These are phyloP conservation scores for Flammula alnicola DNA, from an alignment of 1,284 basidiomycete genomes.

Conservation along the genomic window DNA sequence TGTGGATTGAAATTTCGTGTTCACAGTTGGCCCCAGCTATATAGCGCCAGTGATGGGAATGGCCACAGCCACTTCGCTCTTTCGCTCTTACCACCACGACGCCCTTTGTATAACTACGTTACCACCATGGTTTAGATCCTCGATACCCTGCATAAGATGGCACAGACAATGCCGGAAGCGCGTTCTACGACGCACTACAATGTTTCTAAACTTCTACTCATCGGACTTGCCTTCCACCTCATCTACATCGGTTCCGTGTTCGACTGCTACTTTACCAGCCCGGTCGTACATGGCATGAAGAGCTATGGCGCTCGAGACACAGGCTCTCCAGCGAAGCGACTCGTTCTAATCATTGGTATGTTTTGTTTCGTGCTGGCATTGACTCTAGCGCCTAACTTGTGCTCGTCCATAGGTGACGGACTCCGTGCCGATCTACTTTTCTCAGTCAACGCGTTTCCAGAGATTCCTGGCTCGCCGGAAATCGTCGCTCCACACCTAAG, in stretches of 20 bases:
- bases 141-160: too few relatives aligned
- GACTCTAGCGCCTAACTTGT: neutral
- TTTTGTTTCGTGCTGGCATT: conserved; percentile 8
- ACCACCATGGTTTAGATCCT: too few relatives aligned
- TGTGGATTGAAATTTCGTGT: too few relatives aligned
- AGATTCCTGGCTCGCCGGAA: conserved; percentile 54
- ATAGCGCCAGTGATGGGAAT: too few relatives aligned
- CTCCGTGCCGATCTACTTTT: conserved; percentile 85
- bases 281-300: conserved; percentile 77
- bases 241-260: conserved; percentile 79
- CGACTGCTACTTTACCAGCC: conserved; percentile 89
- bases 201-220: conserved; percentile 52
- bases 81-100: too few relatives aligned
- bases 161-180: neutral
- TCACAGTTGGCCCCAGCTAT: too few relatives aligned
- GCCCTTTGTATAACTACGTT: too few relatives aligned
- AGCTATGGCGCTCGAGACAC: conserved; percentile 47
- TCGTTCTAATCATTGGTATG: conserved; percentile 83
- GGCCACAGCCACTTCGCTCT: too few relatives aligned
- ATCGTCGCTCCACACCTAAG: conserved; percentile 82
- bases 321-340: conserved; percentile 61
- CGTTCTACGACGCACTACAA: conserved; percentile 32
- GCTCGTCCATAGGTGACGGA: conserved; percentile 67
- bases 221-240: conserved; percentile 78
- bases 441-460: conserved; percentile 62